phyloP scores from a whole-genome alignment of 1,139 yeast species.

The Taphrina communis region DNA sequence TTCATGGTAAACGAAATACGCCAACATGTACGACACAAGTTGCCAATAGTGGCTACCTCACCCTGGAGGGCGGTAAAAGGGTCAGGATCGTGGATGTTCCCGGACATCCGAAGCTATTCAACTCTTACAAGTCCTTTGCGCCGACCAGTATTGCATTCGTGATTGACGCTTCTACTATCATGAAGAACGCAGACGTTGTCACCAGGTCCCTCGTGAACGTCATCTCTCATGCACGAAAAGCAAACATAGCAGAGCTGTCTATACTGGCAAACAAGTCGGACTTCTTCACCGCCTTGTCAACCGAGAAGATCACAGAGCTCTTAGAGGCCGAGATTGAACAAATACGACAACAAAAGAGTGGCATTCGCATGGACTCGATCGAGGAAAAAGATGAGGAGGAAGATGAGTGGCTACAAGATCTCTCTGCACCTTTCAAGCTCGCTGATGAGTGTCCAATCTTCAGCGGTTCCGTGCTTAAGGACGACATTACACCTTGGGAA shows the following conservation, averaged over 20 bases:
- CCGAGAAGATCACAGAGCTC: conserved; percentile 21
- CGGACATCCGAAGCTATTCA: conserved; percentile 37
- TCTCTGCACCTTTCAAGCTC: conserved; percentile 16
- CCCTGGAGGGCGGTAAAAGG: neutral
- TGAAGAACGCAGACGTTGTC: conserved; percentile 20
- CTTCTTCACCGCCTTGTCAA: conserved; percentile 32
- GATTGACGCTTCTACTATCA: conserved; percentile 23
- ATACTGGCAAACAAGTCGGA: conserved; percentile 37
- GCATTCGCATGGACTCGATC: conserved; percentile 31
- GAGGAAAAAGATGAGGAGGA: conserved; percentile 27
- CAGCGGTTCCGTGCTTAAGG: conserved; percentile 34
- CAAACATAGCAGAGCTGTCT: conserved; percentile 1
- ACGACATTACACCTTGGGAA: conserved; percentile 16
- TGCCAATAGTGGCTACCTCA: conserved; percentile 6
- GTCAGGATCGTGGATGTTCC: conserved; percentile 28
- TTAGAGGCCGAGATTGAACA: conserved; percentile 19
- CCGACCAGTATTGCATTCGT: conserved; percentile 28
- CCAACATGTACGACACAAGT: conserved; percentile 17
- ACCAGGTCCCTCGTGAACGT: conserved; percentile 15
- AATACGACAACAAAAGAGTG: conserved; percentile 20
- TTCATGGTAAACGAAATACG: conserved; percentile 8
- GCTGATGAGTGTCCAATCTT: conserved; percentile 18
- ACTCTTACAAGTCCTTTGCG: conserved; percentile 2
- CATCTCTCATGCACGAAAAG: conserved; percentile 15
- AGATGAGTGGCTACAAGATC: conserved; percentile 33